phyloP scores from a whole-genome alignment of 2,329 filamentous ascomycete species.

The Lasiodiplodia hormozganensis region DNA sequence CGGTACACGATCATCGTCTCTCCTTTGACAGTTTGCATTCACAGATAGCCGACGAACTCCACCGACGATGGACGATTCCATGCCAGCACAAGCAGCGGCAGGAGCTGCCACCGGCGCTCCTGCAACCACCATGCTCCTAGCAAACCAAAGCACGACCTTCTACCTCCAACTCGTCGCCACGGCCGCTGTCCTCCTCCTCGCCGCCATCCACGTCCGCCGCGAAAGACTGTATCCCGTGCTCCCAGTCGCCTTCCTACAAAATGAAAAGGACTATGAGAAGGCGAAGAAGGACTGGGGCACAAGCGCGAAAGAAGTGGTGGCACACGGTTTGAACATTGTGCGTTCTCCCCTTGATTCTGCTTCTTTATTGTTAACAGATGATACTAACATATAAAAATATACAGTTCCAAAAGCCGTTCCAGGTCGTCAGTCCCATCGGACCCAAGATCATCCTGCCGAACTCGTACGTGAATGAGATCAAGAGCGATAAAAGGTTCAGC shows the following conservation, averaged over 20 bases:
- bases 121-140: not conserved
- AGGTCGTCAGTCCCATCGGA: not conserved
- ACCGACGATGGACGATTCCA: not conserved
- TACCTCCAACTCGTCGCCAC: not conserved
- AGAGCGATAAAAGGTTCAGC: slow-evolving; percentile 5
- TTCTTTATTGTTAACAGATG: not conserved
- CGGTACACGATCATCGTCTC: not conserved
- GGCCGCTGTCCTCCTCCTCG: not conserved
- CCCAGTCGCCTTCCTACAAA: not conserved
- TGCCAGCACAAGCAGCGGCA: not conserved
- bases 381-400: not conserved
- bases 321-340: not conserved
- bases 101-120: not conserved
- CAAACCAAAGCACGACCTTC: not conserved
- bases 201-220: not conserved
- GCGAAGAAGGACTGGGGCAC: slow-evolving; percentile 5
- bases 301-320: not conserved
- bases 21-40: not conserved
- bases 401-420: slow-evolving; percentile 14
- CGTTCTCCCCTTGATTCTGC: not conserved
- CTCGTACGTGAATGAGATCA: not conserved
- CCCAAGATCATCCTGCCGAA: slow-evolving; percentile 13
- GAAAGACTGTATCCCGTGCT: not conserved
- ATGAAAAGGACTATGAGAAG: not conserved
- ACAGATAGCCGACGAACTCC: not conserved